Evolutionary conservation across 306 rosid species (phyloP), one percentile per base, ranked within the genome.

Genomic region (Trifolium dubium): DNA sequence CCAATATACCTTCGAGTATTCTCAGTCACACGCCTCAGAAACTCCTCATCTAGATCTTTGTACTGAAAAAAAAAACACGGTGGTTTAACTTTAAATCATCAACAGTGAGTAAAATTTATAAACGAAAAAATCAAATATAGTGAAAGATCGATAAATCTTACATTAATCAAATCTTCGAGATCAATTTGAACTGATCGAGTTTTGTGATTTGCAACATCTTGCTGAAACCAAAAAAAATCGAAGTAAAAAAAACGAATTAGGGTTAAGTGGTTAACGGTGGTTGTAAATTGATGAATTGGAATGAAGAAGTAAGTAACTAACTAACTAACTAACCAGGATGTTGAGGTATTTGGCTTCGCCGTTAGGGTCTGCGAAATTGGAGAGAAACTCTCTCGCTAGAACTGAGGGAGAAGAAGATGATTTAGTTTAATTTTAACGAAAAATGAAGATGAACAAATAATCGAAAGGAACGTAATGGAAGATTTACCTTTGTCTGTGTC

Each of bases 141-240:
- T 19, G 31, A 5, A 6, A 66, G 28, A 69, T 7, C 50, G 8
- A n/a, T 8, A 41, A 60, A 70, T 1, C 37, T 71, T 82, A 95
- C 99, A 58, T 85, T 85, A 41, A 85, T 71, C 46, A 92, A 75
- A 79, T 95, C 98, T 77, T 89, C 96, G 1, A 95, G 91, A 71
- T 95, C 93, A 77, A 95, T 92, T 76, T 90, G 81, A 35, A 94
- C 68, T 15, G 98, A 86, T 17, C 88, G 84, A 34, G 81, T 66
- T 82, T 87, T 95, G 59, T 92, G 99, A 62, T 95, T 95, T 0
- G 98, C 97, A 51, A 95, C 89, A 28, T 95, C 85, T 88, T 95
- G 98, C 98, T 95, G 92, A 78, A 82, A 81, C 35, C 5, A 10
- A 2, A 13, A 4, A 12, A 64, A 0, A 40, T 14, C 3, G 1